phyloP scores from a whole-genome alignment of 768 basidiomycete genomes.

The Artomyces pyxidatus region DNA sequence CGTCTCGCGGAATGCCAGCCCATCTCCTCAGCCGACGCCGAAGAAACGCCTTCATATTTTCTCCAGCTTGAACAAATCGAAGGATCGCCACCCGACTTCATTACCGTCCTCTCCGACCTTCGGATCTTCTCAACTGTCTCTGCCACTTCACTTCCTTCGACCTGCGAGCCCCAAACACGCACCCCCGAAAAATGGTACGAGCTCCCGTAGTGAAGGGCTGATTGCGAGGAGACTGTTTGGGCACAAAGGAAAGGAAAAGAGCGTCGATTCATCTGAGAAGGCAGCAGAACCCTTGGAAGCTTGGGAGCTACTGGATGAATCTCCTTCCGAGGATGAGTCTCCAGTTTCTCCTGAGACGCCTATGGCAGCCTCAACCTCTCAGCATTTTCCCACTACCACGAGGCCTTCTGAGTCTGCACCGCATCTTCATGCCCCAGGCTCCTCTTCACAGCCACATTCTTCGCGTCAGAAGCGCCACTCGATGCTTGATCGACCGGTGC shows the following conservation, averaged over 20 bases:
- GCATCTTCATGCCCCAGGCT: background rate
- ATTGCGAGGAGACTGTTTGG: slow-evolving; percentile 14
- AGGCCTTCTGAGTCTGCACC: background rate
- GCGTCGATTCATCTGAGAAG: slow-evolving; percentile 3
- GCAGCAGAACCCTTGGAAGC: slow-evolving; percentile 9
- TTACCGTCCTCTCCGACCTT: slow-evolving; percentile 15
- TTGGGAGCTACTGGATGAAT: slow-evolving; percentile 16
- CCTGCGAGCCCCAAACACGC: slow-evolving; percentile 11
- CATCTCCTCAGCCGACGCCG: slow-evolving; percentile 7
- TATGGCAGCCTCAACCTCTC: background rate
- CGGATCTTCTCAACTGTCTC: slow-evolving; percentile 15
- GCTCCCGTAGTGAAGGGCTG: slow-evolving; percentile 10
- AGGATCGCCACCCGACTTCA: slow-evolving; percentile 12
- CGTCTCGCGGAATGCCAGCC: slow-evolving; percentile 2
- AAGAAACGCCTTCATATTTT: slow-evolving; percentile 14
- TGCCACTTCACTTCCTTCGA: slow-evolving; percentile 10
- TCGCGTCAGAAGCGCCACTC: slow-evolving; percentile 12
- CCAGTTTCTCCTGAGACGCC: background rate
- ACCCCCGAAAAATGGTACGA: background rate
- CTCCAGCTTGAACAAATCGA: slow-evolving; percentile 8
- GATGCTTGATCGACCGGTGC: slow-evolving; percentile 5
- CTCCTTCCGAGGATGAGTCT: slow-evolving; percentile 4
- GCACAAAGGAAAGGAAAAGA: slow-evolving; percentile 13
- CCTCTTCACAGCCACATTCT: slow-evolving; percentile 1
- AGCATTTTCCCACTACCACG: background rate